A percentile compares a stretch with the other conserved stretches of the same genome.
Evolutionary conservation across 257 asterid genomes (phyloP).

Genomic region (Nicotiana tabacum): DNA sequence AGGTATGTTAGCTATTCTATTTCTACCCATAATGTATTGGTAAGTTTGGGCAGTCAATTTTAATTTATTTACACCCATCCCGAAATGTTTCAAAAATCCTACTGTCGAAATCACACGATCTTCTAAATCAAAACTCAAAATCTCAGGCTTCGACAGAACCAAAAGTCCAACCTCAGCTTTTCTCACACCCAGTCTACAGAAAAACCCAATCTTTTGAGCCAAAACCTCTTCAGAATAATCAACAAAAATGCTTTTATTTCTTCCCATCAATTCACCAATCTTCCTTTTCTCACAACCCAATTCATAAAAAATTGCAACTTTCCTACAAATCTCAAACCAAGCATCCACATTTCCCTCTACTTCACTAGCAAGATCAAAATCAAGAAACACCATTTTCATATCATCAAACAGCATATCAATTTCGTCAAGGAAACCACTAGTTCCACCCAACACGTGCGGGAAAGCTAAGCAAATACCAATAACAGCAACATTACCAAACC

Average conservation of each 20-base stretch:
- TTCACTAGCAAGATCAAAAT: slow-evolving; percentile 33
- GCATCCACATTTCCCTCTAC: slow-evolving; percentile 46
- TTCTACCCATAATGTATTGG: slow-evolving; percentile 65
- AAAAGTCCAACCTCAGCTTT: slow-evolving; percentile 43
- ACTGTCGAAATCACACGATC: slow-evolving; percentile 36
- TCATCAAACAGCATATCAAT: slow-evolving; percentile 40
- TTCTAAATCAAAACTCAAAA: slow-evolving; percentile 35
- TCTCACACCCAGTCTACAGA: slow-evolving; percentile 32
- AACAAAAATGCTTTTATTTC: slow-evolving; percentile 32
- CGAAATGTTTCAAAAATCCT: slow-evolving; percentile 44
- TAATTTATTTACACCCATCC: slow-evolving; percentile 29
- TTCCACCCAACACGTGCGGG: slow-evolving; percentile 32
- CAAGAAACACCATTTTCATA: slow-evolving; percentile 42
- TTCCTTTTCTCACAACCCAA: slow-evolving; percentile 53
- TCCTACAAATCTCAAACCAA: slow-evolving; percentile 44
- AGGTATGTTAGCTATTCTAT: slow-evolving; percentile 49
- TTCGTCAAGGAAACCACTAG: neutral
- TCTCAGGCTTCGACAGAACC: slow-evolving; percentile 50
- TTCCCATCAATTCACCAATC: slow-evolving; percentile 51
- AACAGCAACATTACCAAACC: slow-evolving; percentile 31
- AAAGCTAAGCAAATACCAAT: slow-evolving; percentile 57
- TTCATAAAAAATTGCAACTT: slow-evolving; percentile 42
- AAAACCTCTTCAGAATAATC: slow-evolving; percentile 45
- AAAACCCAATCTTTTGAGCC: slow-evolving; percentile 42
- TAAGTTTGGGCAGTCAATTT: slow-evolving; percentile 33